A percentile compares a stretch with the other conserved stretches of the same genome.
Conservation (phyloP, 2,329 filamentous ascomycete species). For the Gnomoniopsis sp. region DNA sequence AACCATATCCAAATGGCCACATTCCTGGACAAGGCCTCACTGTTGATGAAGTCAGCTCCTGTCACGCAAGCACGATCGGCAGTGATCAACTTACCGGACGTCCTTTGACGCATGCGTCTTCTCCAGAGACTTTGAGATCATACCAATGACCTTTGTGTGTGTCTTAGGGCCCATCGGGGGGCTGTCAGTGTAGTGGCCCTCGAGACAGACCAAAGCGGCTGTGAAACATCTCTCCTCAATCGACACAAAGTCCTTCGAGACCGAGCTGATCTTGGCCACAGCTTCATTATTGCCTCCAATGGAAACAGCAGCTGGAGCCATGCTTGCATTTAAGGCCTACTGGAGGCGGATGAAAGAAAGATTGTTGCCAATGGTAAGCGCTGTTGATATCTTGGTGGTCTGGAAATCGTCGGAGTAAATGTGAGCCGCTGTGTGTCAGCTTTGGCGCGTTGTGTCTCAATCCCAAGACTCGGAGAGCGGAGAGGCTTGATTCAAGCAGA, state of each 20-base stretch:
- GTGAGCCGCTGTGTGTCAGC: background rate
- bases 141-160: conserved; percentile 50
- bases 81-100: conserved; percentile 44
- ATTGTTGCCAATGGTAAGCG: background rate
- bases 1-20: conserved; percentile 65
- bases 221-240: conserved; percentile 64
- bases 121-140: conserved; percentile 59
- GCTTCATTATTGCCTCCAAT: conserved; percentile 20
- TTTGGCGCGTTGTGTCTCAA: background rate
- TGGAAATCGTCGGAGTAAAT: background rate
- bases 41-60: conserved; percentile 24
- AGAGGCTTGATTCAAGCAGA: background rate
- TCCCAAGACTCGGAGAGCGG: background rate
- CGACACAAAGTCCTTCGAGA: conserved; percentile 35
- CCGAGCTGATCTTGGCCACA: conserved; percentile 19
- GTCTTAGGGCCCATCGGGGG: conserved; percentile 57
- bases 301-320: conserved; percentile 21
- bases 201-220: conserved; percentile 57
- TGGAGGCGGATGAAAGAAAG: background rate
- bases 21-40: conserved; percentile 59
- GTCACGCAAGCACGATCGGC: background rate
- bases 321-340: conserved; percentile 4
- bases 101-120: conserved; percentile 61
- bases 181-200: conserved; percentile 56
- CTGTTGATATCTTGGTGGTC: background rate